Percentiles rank a stretch among this genome's conserved stretches.
Evolutionary conservation across 352 stramenopile genomes (phyloP).

Genomic region (Paralagenidium karlingii): DNA sequence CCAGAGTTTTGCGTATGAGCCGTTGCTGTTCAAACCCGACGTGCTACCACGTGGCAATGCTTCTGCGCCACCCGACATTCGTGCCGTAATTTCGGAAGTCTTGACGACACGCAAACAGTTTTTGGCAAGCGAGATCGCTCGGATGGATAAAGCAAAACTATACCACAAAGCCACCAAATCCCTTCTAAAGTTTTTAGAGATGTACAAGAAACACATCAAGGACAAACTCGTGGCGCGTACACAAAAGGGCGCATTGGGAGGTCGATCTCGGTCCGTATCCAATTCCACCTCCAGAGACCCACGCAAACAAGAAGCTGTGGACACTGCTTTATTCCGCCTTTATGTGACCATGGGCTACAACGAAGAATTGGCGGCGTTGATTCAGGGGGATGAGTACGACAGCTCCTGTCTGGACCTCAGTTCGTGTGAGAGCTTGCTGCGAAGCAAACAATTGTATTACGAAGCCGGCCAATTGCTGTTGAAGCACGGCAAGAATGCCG

Average conservation of each 20-base stretch:
- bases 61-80: conserved; percentile 64
- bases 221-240: conserved; percentile 40
- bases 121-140: conserved; percentile 48
- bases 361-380: conserved; percentile 62
- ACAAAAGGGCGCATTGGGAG: no score
- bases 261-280: conserved; percentile 5
- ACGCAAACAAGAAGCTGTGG: conserved; percentile 65
- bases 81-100: conserved; percentile 61
- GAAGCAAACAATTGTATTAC: conserved; percentile 71
- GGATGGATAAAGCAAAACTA: conserved; percentile 36
- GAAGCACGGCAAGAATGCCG: conserved; percentile 48
- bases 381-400: conserved; percentile 52
- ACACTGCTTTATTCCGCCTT: conserved; percentile 72
- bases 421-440: conserved; percentile 45
- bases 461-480: conserved; percentile 58
- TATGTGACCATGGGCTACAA: conserved; percentile 71
- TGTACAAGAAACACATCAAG: conserved; percentile 76
- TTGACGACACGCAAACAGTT: conserved; percentile 25
- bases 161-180: conserved; percentile 45
- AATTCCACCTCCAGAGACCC: conserved; percentile 29
- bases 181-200: conserved; percentile 67
- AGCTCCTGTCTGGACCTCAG: conserved; percentile 51
- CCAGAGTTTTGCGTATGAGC: conserved; percentile 73
- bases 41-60: conserved; percentile 51
- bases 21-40: conserved; percentile 67